Conservation (phyloP, 2,329 filamentous ascomycete species). For the Chaetomium olivaceum region DNA sequence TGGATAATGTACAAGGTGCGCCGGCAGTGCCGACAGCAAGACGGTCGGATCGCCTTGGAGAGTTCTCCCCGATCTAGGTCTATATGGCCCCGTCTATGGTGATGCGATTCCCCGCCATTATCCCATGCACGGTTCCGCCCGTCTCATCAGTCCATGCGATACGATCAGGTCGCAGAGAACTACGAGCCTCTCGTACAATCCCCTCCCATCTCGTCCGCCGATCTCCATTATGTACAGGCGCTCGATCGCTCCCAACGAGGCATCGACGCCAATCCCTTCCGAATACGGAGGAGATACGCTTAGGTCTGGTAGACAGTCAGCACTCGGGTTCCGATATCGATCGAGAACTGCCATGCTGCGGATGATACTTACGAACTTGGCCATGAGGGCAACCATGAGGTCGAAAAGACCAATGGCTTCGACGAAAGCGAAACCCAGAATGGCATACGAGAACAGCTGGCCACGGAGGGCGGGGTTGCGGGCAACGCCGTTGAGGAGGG, state of each 20-base stretch:
- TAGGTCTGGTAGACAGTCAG: constrained; percentile 33
- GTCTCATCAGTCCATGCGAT: constrained; percentile 26
- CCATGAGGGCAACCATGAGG: constrained; percentile 91
- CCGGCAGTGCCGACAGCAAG: constrained; percentile 34
- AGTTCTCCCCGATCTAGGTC: constrained; percentile 36
- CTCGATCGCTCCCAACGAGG: constrained; percentile 28
- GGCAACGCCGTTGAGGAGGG: constrained; percentile 84
- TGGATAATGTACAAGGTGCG: constrained; percentile 34
- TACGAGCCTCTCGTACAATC: constrained; percentile 33
- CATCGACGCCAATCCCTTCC: constrained; percentile 30
- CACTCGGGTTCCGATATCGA: constrained; percentile 7
- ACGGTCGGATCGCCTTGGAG: constrained; percentile 30
- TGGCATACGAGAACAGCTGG: constrained; percentile 95
- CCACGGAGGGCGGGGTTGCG: constrained; percentile 93
- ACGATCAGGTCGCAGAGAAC: constrained; percentile 24
- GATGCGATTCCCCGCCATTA: constrained; percentile 36
- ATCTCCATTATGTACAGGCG: constrained; percentile 34
- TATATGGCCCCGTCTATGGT: constrained; percentile 36
- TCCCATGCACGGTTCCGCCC: constrained; percentile 33
- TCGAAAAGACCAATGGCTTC: constrained; percentile 89
- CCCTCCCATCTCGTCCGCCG: constrained; percentile 23
- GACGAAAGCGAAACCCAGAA: constrained; percentile 94
- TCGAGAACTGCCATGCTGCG: neutral
- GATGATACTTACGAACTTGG: constrained; percentile 73
- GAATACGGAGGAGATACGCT: constrained; percentile 29